phyloP scores from a whole-genome alignment of 306 rosid species.

The Quercus aquifolioides region DNA sequence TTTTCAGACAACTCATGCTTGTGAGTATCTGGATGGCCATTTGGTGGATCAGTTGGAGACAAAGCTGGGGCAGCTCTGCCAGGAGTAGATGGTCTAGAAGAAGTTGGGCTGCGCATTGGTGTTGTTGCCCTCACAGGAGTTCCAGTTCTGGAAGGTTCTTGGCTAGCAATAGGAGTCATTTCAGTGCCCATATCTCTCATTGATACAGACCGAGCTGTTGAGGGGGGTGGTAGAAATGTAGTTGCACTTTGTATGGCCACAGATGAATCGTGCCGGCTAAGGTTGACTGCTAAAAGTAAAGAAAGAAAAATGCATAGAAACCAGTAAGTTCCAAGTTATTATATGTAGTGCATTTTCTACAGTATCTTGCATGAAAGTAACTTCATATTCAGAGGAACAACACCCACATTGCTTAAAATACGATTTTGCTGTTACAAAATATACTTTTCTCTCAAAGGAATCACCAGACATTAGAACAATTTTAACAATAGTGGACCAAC shows the following conservation, averaged over 20 bases:
- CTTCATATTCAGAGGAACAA: neutral
- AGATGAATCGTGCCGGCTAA: slow-evolving; percentile 80
- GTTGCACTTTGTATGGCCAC: slow-evolving; percentile 65
- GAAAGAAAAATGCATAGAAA: slow-evolving; percentile 2
- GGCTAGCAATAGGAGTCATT: slow-evolving; percentile 98
- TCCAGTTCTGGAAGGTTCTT: slow-evolving; percentile 95
- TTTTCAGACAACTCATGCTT: slow-evolving; percentile 65
- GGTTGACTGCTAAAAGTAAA: slow-evolving; percentile 56
- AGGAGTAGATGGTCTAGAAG: slow-evolving; percentile 87
- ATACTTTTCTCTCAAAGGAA: neutral
- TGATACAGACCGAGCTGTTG: slow-evolving; percentile 95
- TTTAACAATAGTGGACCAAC: neutral
- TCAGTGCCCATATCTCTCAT: slow-evolving; percentile 99
- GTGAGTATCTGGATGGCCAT: slow-evolving; percentile 36
- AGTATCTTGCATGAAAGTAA: neutral
- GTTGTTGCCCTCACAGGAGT: slow-evolving; percentile 96
- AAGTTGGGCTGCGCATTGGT: slow-evolving; percentile 81
- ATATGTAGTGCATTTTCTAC: neutral
- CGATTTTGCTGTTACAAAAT: neutral
- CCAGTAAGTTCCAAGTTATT: neutral
- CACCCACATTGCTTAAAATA: neutral
- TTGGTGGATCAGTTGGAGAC: slow-evolving; percentile 20
- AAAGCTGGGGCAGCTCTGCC: slow-evolving; percentile 47
- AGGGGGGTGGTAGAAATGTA: slow-evolving; percentile 79
- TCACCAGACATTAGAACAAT: neutral